These are phyloP conservation scores for Neophaeococcomyces mojaviensis DNA, from an alignment of 2,329 filamentous ascomycete species.

Conservation along the genomic window DNA sequence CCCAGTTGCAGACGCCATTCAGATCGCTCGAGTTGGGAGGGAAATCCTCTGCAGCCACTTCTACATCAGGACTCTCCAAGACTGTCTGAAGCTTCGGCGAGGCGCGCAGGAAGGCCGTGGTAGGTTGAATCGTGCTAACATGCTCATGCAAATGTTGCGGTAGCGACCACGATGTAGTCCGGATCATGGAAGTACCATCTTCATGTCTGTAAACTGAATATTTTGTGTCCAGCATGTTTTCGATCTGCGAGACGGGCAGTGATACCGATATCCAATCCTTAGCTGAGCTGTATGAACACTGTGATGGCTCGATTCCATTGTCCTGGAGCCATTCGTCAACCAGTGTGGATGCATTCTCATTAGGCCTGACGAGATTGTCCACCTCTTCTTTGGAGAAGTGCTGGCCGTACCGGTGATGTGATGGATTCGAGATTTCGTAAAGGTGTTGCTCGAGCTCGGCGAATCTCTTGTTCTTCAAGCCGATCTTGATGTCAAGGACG, in stretches of 20 bases:
- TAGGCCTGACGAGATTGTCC: conserved; percentile 46
- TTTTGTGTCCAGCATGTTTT: conserved; percentile 47
- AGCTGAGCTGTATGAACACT: conserved; percentile 42
- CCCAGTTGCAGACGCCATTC: conserved; percentile 42
- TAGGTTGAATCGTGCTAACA: conserved; percentile 54
- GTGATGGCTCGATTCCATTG: conserved; percentile 41
- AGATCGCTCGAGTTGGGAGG: conserved; percentile 23
- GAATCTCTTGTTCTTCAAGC: conserved; percentile 51
- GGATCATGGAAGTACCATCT: conserved; percentile 46
- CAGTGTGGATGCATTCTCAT: conserved; percentile 43
- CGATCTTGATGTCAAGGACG: conserved; percentile 50
- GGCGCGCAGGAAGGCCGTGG: conserved; percentile 50
- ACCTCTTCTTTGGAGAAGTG: conserved; percentile 48
- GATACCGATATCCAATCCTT: conserved; percentile 52
- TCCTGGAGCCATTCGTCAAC: conserved; percentile 51
- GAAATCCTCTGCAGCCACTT: conserved; percentile 19
- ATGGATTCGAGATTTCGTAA: conserved; percentile 48
- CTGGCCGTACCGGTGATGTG: conserved; percentile 47
- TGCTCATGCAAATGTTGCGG: conserved; percentile 50
- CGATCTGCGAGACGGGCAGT: conserved; percentile 45
- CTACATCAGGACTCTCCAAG: conserved; percentile 25
- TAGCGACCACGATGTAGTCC: conserved; percentile 52
- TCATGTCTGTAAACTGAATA: conserved; percentile 48
- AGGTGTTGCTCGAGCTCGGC: conserved; percentile 50
- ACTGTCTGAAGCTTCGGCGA: conserved; percentile 16